phyloP scores from a whole-genome alignment of 345 rosid genomes.

The Noccaea bulbosa region DNA sequence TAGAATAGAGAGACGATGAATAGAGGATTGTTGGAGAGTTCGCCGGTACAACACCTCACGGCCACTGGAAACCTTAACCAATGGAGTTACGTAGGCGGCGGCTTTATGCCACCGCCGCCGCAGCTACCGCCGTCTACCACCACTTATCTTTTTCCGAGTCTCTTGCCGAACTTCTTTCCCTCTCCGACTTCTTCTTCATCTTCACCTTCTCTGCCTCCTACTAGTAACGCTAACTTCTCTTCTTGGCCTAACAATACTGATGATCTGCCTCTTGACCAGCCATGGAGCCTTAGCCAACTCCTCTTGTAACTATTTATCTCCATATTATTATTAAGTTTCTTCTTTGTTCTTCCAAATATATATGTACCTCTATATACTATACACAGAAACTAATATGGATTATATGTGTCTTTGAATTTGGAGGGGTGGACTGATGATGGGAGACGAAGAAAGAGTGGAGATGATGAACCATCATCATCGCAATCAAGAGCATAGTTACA shows the following conservation, averaged over 20 bases:
- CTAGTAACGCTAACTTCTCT: slow-evolving; percentile 44
- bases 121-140: slow-evolving; percentile 41
- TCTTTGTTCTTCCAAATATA: not conserved
- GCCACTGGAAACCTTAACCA: slow-evolving; percentile 74
- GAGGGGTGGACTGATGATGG: slow-evolving; percentile 68
- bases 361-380: not conserved
- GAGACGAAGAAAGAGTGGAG: slow-evolving; percentile 56
- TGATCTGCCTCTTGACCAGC: slow-evolving; percentile 62
- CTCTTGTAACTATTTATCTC: slow-evolving; percentile 54
- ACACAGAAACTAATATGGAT: slow-evolving; percentile 23
- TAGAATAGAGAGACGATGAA: slow-evolving; percentile 38
- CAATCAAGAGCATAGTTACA: slow-evolving; percentile 31
- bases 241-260: slow-evolving; percentile 59
- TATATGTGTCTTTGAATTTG: not conserved
- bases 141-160: slow-evolving; percentile 44
- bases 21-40: slow-evolving; percentile 62
- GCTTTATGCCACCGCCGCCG: slow-evolving; percentile 56
- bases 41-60: slow-evolving; percentile 71
- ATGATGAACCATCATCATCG: slow-evolving; percentile 36
- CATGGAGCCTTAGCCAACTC: slow-evolving; percentile 70
- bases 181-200: slow-evolving; percentile 49
- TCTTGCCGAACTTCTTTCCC: slow-evolving; percentile 50
- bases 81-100: slow-evolving; percentile 59
- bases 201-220: slow-evolving; percentile 51
- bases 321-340: slow-evolving; percentile 5